phyloP scores from a whole-genome alignment of 148 eudicot species.

The Rheum nobile region DNA sequence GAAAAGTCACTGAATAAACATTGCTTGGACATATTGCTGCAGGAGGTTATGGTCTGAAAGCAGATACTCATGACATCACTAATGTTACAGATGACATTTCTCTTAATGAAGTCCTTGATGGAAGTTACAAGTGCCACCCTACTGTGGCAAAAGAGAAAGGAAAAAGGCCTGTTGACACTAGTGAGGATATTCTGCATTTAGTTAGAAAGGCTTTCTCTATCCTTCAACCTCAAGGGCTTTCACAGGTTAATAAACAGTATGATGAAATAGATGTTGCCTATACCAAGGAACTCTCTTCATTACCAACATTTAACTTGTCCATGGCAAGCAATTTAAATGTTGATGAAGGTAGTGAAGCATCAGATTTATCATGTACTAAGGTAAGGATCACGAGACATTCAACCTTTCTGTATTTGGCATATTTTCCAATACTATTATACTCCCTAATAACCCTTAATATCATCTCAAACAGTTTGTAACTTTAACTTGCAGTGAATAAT shows the following conservation, averaged over 20 bases:
- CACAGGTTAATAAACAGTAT: constrained; percentile 26
- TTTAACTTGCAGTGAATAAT: neutral
- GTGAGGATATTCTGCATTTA: constrained; percentile 37
- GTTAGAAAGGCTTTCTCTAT: constrained; percentile 60
- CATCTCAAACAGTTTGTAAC: neutral
- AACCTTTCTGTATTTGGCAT: neutral
- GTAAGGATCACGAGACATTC: constrained; percentile 22
- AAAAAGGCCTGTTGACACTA: constrained; percentile 32
- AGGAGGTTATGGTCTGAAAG: constrained; percentile 67
- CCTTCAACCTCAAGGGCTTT: constrained; percentile 34
- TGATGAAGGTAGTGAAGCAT: constrained; percentile 19
- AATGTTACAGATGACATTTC: constrained; percentile 57
- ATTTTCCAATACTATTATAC: neutral
- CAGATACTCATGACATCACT: constrained; percentile 53
- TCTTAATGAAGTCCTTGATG: constrained; percentile 68
- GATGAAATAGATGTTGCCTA: constrained; percentile 30
- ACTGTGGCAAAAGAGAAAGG: constrained; percentile 50
- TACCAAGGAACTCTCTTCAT: constrained; percentile 21
- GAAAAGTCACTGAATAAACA: neutral
- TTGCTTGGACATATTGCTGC: constrained; percentile 8
- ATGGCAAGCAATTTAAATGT: constrained; percentile 24
- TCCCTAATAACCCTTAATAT: neutral
- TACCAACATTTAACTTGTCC: constrained; percentile 22
- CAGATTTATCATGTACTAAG: constrained; percentile 28
- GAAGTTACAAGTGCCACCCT: constrained; percentile 43